These are phyloP conservation scores for Hura crepitans DNA, from an alignment of 441 rosid species.

Conservation along the genomic window DNA sequence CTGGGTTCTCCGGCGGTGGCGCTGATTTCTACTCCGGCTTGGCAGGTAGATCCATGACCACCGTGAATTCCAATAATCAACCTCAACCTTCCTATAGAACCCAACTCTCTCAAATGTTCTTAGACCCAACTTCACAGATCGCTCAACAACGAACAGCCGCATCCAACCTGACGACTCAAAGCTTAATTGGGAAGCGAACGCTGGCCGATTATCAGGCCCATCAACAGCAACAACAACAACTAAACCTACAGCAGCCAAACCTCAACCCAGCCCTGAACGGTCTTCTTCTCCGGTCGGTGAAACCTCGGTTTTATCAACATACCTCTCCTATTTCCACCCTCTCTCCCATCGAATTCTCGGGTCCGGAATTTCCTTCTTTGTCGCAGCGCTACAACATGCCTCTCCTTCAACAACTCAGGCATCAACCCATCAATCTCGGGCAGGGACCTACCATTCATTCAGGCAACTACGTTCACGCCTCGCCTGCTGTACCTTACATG, in stretches of 20 bases:
- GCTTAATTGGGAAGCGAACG: constrained; percentile 55
- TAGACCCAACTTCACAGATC: constrained; percentile 56
- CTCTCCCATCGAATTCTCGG: constrained; percentile 40
- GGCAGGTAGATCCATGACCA: constrained; percentile 51
- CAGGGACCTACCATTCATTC: constrained; percentile 29
- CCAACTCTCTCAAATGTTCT: constrained; percentile 51
- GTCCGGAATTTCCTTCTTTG: constrained; percentile 26
- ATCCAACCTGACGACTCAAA: constrained; percentile 22
- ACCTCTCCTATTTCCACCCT: constrained; percentile 43
- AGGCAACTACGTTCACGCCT: constrained; percentile 15
- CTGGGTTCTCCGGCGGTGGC: constrained; percentile 69
- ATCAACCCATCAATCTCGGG: constrained; percentile 18
- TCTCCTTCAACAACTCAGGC: constrained; percentile 47
- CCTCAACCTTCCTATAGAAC: constrained; percentile 37
- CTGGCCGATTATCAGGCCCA: constrained; percentile 60
- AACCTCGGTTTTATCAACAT: constrained; percentile 50
- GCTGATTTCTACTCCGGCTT: constrained; percentile 52
- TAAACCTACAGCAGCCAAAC: constrained; percentile 14
- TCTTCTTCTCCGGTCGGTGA: constrained; percentile 60
- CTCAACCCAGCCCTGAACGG: constrained; percentile 38
- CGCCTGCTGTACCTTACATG: constrained; percentile 31
- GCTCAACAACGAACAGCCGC: constrained; percentile 32
- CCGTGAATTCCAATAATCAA: constrained; percentile 31
- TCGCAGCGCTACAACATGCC: constrained; percentile 49
- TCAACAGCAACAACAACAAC: constrained; percentile 26